Conservation (phyloP, 441 rosid genomes). For the Populus hybrid region DNA sequence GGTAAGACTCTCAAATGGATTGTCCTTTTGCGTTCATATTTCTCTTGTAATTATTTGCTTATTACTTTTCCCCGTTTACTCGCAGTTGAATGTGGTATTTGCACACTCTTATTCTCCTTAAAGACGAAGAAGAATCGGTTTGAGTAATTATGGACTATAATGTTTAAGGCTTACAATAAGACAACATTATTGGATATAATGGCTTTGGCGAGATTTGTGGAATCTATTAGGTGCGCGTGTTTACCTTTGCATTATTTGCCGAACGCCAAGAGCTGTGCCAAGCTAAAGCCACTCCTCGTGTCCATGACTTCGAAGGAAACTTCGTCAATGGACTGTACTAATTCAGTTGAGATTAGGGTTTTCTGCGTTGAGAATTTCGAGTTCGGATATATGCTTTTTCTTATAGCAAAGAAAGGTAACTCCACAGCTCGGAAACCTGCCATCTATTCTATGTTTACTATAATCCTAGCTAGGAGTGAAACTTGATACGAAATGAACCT, state of each 20-base stretch:
- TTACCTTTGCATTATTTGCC: slow-evolving; percentile 27
- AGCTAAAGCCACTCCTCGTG: background rate
- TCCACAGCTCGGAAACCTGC: too few species aligned
- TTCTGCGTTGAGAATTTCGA: too few species aligned
- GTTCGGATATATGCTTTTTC: too few species aligned
- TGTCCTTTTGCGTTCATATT: slow-evolving; percentile 62
- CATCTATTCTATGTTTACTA: background rate
- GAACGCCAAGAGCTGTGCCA: background rate
- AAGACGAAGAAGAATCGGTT: slow-evolving; percentile 23
- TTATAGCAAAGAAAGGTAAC: too few species aligned
- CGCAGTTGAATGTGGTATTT: slow-evolving; percentile 30
- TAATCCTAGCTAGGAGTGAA: background rate
- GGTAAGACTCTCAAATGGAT: slow-evolving; percentile 48
- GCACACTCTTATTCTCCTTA: slow-evolving; percentile 20
- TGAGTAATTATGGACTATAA: slow-evolving; percentile 40
- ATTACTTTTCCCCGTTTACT: slow-evolving; percentile 27
- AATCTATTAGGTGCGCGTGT: slow-evolving; percentile 43
- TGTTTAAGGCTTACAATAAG: slow-evolving; percentile 34
- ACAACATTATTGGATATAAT: slow-evolving; percentile 55
- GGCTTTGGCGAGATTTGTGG: slow-evolving; percentile 47
- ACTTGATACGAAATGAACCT: background rate
- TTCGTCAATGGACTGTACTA: background rate
- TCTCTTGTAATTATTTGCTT: slow-evolving; percentile 56
- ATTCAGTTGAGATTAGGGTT: background rate
- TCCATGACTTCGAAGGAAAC: background rate